phyloP scores from a whole-genome alignment of 2,329 filamentous ascomycete species.

The Paramyrothecium sp. region DNA sequence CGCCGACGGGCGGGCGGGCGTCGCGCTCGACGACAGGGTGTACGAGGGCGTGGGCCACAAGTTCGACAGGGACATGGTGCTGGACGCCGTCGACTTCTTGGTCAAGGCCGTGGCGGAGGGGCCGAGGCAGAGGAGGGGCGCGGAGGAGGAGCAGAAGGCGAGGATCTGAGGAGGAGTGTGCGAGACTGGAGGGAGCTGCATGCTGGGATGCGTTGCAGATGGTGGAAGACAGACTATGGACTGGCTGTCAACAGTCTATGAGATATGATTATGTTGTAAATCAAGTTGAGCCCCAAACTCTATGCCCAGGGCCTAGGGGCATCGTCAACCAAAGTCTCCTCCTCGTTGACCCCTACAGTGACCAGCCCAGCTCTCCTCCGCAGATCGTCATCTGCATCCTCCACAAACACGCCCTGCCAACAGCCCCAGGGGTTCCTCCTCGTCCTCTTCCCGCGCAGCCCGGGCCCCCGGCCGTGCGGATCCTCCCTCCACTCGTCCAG shows the following conservation, averaged over 20 bases:
- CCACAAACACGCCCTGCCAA: constrained; percentile 41
- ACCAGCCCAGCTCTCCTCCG: constrained; percentile 33
- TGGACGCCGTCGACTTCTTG: constrained; percentile 65
- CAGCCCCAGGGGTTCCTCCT: constrained; percentile 48
- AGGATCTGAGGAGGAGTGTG: constrained; percentile 17
- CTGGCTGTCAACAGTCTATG: background rate
- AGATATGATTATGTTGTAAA: background rate
- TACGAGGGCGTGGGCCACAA: constrained; percentile 69
- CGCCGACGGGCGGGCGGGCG: constrained; percentile 48
- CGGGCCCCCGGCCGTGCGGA: constrained; percentile 47
- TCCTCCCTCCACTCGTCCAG: constrained; percentile 49
- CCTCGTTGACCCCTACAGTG: constrained; percentile 28
- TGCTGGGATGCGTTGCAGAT: background rate
- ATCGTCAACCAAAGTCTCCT: constrained; percentile 38
- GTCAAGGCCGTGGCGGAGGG: constrained; percentile 40
- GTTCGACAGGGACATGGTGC: constrained; percentile 67
- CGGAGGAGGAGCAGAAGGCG: constrained; percentile 23
- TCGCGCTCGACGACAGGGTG: constrained; percentile 63
- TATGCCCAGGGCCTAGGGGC: constrained; percentile 37
- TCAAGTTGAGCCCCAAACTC: background rate
- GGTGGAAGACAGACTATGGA: background rate
- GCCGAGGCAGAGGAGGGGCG: constrained; percentile 12
- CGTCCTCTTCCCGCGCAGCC: constrained; percentile 45
- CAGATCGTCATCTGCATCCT: constrained; percentile 25
- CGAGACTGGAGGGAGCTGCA: background rate